Evolutionary conservation across 805 yeast species (phyloP), one percentile per base, ranked within the genome.

Genomic region (Sporopachydermia lactativora): DNA sequence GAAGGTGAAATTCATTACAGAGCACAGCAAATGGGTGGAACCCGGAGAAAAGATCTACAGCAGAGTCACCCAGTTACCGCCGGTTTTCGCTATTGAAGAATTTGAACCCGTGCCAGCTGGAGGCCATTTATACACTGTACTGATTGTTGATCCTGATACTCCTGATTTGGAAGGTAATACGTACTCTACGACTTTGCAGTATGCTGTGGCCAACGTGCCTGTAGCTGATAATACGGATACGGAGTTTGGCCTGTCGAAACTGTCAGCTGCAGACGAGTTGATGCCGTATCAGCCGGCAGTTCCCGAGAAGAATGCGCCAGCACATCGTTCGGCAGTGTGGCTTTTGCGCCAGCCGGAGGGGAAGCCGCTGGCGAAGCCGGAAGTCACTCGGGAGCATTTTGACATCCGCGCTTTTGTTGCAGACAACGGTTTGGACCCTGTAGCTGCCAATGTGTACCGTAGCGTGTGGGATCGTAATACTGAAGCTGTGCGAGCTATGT

Each of bases 361-460:
- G 18, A 34, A 56, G 17, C 49, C 54, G 14, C 44, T 53, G 17
- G 15, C 39, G 47, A 47, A 15, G 47, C 24, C 38, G 39, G 36
- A 46, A 52, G n/a, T n/a, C n/a, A n/a, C n/a, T n/a, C 8, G 42
- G 53, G 2, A 39, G 54, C 14, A 52, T 42, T 89, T 89, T 54
- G 73, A 84, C 51, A 77, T 89, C 46, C 74, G 97, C 55, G 51
- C 53, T 4, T 88, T 85, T 57, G 81, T 67, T 13, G 65, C 60
- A 3, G 46, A 59, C 3, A 55, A 81, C 57, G 55, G 65, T 3
- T 68, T 92, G 49, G 62, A 64, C n/a, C 75, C 96, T 1, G 75
- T 88, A 38, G 96, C 97, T 18, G 96, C 94, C 2, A 94, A 85
- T 57, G 68, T 84, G 37, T 89, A 94, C 89, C 77, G 97, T 68